Evolutionary conservation across 2,329 filamentous ascomycete genomes (phyloP).

Genomic region (Colletotrichum destructivum): DNA sequence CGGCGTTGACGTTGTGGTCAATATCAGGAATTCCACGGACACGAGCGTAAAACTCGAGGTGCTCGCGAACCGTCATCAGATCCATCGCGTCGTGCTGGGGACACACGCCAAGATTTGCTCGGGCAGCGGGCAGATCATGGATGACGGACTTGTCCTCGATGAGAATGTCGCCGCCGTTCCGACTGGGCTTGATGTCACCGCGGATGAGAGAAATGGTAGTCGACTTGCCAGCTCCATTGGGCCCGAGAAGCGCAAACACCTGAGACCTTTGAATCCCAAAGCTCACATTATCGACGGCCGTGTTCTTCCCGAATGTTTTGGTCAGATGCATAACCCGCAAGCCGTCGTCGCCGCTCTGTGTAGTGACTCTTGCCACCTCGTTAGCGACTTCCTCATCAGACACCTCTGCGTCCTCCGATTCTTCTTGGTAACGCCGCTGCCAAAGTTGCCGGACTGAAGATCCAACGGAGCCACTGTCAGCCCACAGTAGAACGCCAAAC

Average conservation of each 20-base stretch:
- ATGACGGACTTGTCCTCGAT: slow-evolving; percentile 85
- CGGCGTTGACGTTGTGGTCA: slow-evolving; percentile 81
- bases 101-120: slow-evolving; percentile 88
- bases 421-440: slow-evolving; percentile 26
- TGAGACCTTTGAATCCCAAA: slow-evolving; percentile 86
- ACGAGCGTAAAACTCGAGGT: slow-evolving; percentile 89
- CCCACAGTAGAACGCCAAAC: slow-evolving; percentile 82
- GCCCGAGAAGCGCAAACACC: slow-evolving; percentile 90
- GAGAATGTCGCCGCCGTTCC: slow-evolving; percentile 81
- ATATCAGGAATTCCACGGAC: slow-evolving; percentile 84
- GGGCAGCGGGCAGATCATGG: slow-evolving; percentile 79
- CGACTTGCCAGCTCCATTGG: slow-evolving; percentile 92
- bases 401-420: slow-evolving; percentile 44
- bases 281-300: slow-evolving; percentile 89
- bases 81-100: slow-evolving; percentile 92
- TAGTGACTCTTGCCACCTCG: slow-evolving; percentile 75
- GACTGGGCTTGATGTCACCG: slow-evolving; percentile 84
- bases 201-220: slow-evolving; percentile 91
- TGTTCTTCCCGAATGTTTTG: slow-evolving; percentile 82
- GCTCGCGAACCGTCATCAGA: slow-evolving; percentile 89
- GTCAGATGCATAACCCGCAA: slow-evolving; percentile 85
- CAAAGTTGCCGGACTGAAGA: slow-evolving; percentile 60
- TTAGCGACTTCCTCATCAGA: slow-evolving; percentile 74
- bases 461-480: slow-evolving; percentile 81
- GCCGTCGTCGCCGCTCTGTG: slow-evolving; percentile 68